Conservation (phyloP, 352 stramenopile species). For the Phytophthora sp. region DNA sequence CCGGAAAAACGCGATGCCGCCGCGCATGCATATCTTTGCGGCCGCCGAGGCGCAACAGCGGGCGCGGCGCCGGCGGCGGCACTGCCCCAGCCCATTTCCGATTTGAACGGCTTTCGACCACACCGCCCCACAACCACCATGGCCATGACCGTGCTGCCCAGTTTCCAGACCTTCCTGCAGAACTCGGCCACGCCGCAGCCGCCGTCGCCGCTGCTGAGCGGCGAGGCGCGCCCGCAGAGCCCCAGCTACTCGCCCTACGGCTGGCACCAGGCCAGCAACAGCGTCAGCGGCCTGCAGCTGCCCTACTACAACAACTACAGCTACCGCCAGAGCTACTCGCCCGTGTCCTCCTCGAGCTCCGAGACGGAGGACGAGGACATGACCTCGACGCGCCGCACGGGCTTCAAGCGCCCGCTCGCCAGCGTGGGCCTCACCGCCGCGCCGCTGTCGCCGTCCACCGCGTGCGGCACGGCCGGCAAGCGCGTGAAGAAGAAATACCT, state of each 20-base stretch:
- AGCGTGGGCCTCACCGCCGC: slow-evolving; percentile 25
- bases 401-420: slow-evolving; percentile 29
- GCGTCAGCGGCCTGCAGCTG: slow-evolving; percentile 9
- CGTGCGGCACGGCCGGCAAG: slow-evolving; percentile 27
- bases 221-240: slow-evolving; percentile 3
- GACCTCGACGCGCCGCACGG: slow-evolving; percentile 7
- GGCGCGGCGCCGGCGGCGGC: slow-evolving; percentile 6
- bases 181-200: slow-evolving; percentile 37
- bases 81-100: slow-evolving; percentile 31
- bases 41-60: slow-evolving; percentile 19
- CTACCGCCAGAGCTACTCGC: slow-evolving; percentile 14
- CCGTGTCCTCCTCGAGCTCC: slow-evolving; percentile 24
- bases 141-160: slow-evolving; percentile 57
- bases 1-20: slow-evolving; percentile 4
- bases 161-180: slow-evolving; percentile 64
- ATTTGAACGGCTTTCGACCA: slow-evolving; percentile 25
- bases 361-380: slow-evolving; percentile 41
- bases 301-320: slow-evolving; percentile 20
- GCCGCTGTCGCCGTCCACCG: slow-evolving; percentile 14
- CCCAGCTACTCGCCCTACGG: slow-evolving; percentile 21
- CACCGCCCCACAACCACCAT: slow-evolving; percentile 19
- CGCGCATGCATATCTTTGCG: slow-evolving; percentile 55
- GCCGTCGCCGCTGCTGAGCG: slow-evolving; percentile 26
- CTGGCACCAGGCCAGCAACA: slow-evolving; percentile 19
- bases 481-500: slow-evolving; percentile 75